Conservation (phyloP, 176 grass and related monocot species). For the Calamus simplicifolius region DNA sequence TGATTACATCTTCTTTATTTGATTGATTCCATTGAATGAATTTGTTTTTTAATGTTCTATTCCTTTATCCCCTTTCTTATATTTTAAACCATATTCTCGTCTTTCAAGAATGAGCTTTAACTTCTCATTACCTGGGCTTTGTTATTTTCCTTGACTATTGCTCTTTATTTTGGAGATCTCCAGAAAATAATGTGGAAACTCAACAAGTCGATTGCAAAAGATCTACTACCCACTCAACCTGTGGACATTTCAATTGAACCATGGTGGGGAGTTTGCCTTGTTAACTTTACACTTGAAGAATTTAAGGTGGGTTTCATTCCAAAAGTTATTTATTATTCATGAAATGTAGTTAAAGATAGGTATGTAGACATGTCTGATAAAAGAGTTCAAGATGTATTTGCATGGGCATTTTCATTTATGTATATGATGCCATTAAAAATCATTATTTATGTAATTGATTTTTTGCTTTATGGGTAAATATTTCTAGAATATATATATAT, state of each 20-base stretch:
- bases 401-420: constrained; percentile 6
- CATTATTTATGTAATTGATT: no score
- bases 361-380: not conserved
- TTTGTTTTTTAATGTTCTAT: no score
- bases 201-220: constrained; percentile 99
- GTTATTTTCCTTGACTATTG: constrained; percentile 11
- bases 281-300: constrained; percentile 98
- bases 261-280: constrained; percentile 99
- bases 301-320: constrained; percentile 66
- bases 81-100: no score
- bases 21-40: no score
- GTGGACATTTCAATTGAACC: constrained; percentile 75
- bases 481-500: no score
- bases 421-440: not conserved
- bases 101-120: no score
- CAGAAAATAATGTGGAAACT: constrained; percentile 99
- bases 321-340: constrained; percentile 1
- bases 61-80: no score
- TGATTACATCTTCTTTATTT: no score
- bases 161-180: constrained; percentile 23
- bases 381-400: no score
- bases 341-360: not conserved
- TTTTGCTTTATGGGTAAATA: no score
- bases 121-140: constrained; percentile 6
- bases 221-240: constrained; percentile 85